A percentile compares a stretch with the other conserved stretches of the same genome.
Conservation (phyloP, 805 yeast species). For the Cyberlindnera galapagoensis region DNA sequence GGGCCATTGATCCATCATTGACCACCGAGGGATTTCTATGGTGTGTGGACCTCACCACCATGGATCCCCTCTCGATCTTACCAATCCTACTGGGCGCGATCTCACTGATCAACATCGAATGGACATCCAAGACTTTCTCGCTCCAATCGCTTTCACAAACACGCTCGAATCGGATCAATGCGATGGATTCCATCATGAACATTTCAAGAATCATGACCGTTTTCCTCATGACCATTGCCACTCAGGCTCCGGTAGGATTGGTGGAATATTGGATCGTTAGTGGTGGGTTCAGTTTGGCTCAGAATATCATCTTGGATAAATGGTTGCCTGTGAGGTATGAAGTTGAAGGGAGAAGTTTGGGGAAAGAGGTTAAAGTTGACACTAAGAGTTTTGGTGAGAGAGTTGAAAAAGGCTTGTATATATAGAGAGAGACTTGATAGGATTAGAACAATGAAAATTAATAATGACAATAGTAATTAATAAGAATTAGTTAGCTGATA, state of each 20-base stretch:
- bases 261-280: slow-evolving; percentile 90
- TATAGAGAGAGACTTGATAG: no score
- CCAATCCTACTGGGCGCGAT: slow-evolving; percentile 70
- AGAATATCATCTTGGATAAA: slow-evolving; percentile 63
- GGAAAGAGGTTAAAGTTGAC: not conserved
- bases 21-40: slow-evolving; percentile 52
- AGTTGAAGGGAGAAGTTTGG: slow-evolving; percentile 6
- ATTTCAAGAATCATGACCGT: slow-evolving; percentile 70
- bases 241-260: slow-evolving; percentile 81
- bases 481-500: no score
- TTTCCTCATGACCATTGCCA: slow-evolving; percentile 73
- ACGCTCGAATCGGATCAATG: slow-evolving; percentile 44
- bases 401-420: no score
- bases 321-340: slow-evolving; percentile 21
- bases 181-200: slow-evolving; percentile 59
- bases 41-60: slow-evolving; percentile 50
- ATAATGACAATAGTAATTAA: no score
- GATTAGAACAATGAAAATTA: no score
- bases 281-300: slow-evolving; percentile 66
- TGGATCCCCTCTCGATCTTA: slow-evolving; percentile 56
- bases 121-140: slow-evolving; percentile 64
- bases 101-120: slow-evolving; percentile 74
- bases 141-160: slow-evolving; percentile 31
- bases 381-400: no score
- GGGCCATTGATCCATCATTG: slow-evolving; percentile 41